Conservation (phyloP, 352 stramenopile species). For the Globisporangium okanoganense region DNA sequence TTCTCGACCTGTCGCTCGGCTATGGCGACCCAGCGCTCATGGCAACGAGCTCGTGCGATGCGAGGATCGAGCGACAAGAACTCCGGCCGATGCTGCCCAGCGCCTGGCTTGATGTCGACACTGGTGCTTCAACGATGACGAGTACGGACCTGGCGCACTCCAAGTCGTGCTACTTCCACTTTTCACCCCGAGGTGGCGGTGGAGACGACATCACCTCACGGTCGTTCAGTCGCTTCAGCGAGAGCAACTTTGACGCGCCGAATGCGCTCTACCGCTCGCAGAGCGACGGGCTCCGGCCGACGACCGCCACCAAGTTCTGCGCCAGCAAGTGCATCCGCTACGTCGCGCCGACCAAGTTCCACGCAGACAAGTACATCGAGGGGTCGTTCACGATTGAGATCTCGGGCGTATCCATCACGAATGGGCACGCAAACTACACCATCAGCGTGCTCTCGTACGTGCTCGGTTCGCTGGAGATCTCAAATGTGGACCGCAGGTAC, state of each 20-base stretch:
- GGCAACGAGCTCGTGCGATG: slow-evolving; percentile 71
- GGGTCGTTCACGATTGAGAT: slow-evolving; percentile 75
- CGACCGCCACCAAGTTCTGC: slow-evolving; percentile 6
- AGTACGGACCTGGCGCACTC: slow-evolving; percentile 14
- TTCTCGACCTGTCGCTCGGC: slow-evolving; percentile 53
- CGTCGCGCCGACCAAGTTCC: slow-evolving; percentile 48
- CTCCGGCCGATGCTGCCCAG: slow-evolving; percentile 44
- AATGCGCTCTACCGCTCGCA: slow-evolving; percentile 13
- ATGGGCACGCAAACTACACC: slow-evolving; percentile 46
- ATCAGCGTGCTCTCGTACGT: slow-evolving; percentile 63
- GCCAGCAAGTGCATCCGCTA: slow-evolving; percentile 54
- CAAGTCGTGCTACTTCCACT: slow-evolving; percentile 31
- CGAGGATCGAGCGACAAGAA: slow-evolving; percentile 55
- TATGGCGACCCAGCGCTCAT: slow-evolving; percentile 50
- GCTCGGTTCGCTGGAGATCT: slow-evolving; percentile 33
- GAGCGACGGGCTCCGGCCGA: slow-evolving; percentile 14
- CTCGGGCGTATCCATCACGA: slow-evolving; percentile 41
- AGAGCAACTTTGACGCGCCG: slow-evolving; percentile 23
- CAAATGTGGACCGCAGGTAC: slow-evolving; percentile 56
- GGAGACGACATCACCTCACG: slow-evolving; percentile 20
- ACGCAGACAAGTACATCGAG: slow-evolving; percentile 32
- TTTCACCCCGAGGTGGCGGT: slow-evolving; percentile 18
- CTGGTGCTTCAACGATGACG: slow-evolving; percentile 6
- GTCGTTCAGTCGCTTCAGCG: slow-evolving; percentile 23
- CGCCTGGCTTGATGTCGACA: slow-evolving; percentile 54